Evolutionary conservation across 768 basidiomycete genomes (phyloP), one percentile per base, ranked within the genome.

Genomic region (Strobilomyces dryophilus): DNA sequence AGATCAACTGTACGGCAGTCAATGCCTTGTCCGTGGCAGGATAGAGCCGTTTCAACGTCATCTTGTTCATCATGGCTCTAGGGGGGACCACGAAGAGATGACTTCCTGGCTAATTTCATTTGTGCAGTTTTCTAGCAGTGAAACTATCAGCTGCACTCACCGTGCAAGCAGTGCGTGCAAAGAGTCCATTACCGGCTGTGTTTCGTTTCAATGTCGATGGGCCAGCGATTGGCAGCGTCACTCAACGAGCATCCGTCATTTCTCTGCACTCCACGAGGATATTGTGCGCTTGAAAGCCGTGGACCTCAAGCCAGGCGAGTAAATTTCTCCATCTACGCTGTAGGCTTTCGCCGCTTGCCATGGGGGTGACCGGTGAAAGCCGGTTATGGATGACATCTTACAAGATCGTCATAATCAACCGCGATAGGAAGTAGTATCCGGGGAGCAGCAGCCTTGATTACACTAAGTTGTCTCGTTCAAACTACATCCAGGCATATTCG

Each of bases 1-100:
- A 82, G 31, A 97, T 79, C 15, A 90, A 67, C 62, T 97, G 94
- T 5, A 77, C 78, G 10, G 89, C 87, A 21, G 79, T 82, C 55
- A 87, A 65, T 15, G 63, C 59, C 8, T 61, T 58, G 47, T 50
- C 49, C 7, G 47, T 42, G 1, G 65, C 43, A 32, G 84, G 79
- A 69, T 92, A 88, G 39, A 81, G 71, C 3, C 76, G 71, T 21
- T 70, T 66, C 32, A 97, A 76, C 0, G 93, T 94, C 43, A 75
- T 72, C 36, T 76, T 70, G 69, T 95, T 98, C 58, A 95, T 71
- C 57, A 97, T 70, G 0, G 84, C 84, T 12, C 70, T 71, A 3
- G 80, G 74, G 2, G 95, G 95, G 9, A 97, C 73, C 5, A 75
- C 76, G 65, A 97, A 82, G 20, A 98, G 70, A 0, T 73, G 73